These are phyloP conservation scores for Gnaphalium uliginosum DNA, from an alignment of 129 eudicot genomes.

Conservation along the genomic window DNA sequence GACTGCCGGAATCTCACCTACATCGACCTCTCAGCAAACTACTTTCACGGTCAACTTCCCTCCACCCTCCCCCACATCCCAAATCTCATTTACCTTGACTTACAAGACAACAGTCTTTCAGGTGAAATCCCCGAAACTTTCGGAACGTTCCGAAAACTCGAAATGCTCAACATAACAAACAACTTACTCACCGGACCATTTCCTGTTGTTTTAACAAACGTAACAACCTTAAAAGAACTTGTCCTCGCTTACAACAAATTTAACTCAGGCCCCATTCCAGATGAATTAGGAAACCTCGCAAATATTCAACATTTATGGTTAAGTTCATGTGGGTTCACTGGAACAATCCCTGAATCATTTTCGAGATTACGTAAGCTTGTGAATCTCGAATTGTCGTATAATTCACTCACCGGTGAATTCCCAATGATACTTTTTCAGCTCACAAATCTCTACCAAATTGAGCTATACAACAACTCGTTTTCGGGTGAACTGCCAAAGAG, in stretches of 20 bases:
- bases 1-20: slow-evolving; percentile 46
- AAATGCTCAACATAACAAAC: slow-evolving; percentile 35
- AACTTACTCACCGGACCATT: slow-evolving; percentile 54
- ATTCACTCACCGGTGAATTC: slow-evolving; percentile 51
- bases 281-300: slow-evolving; percentile 55
- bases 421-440: slow-evolving; percentile 47
- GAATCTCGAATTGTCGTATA: slow-evolving; percentile 59
- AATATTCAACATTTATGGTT: slow-evolving; percentile 56
- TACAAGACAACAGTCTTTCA: slow-evolving; percentile 48
- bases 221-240: slow-evolving; percentile 44
- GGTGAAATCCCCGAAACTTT: slow-evolving; percentile 55
- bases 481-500: slow-evolving; percentile 48
- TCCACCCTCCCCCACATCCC: slow-evolving; percentile 47
- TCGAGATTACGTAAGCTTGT: slow-evolving; percentile 38
- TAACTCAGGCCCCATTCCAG: slow-evolving; percentile 42
- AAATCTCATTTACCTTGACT: slow-evolving; percentile 39
- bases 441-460: slow-evolving; percentile 52
- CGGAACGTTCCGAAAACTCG: slow-evolving; percentile 47
- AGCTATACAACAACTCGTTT: slow-evolving; percentile 64
- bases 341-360: slow-evolving; percentile 51
- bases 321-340: slow-evolving; percentile 44
- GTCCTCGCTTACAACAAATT: slow-evolving; percentile 60
- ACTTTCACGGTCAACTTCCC: slow-evolving; percentile 51
- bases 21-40: slow-evolving; percentile 66
- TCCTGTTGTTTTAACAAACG: slow-evolving; percentile 46